These are phyloP conservation scores for Porogramme epimiltina DNA, from an alignment of 1,284 basidiomycete genomes.

Conservation along the genomic window DNA sequence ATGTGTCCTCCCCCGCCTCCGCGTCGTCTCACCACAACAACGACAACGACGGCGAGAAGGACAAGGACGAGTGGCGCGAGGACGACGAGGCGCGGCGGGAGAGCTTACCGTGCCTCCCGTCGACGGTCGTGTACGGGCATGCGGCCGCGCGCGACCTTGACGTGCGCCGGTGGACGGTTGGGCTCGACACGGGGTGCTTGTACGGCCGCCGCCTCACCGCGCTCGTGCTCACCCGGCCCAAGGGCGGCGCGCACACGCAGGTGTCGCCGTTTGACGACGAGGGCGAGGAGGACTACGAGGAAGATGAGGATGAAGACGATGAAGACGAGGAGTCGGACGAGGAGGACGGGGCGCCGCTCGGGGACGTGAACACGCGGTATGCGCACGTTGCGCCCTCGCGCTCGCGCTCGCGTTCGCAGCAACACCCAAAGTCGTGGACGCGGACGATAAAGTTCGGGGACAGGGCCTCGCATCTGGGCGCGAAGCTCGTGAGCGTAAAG, in stretches of 20 bases:
- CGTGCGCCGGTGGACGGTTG: conserved; percentile 77
- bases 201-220: conserved; percentile 57
- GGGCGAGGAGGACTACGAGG: conserved; percentile 29
- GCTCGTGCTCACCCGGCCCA: conserved; percentile 49
- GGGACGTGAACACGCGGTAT: conserved; percentile 12
- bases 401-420: conserved; percentile 6
- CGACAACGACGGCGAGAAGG: conserved; percentile 7
- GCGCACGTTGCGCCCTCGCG: conserved; percentile 14
- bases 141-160: conserved; percentile 77
- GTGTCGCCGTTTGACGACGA: conserved; percentile 8
- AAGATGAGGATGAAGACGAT: conserved; percentile 23
- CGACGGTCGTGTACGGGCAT: conserved; percentile 84
- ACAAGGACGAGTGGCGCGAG: conserved; percentile 10
- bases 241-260: neutral
- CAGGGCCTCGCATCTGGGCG: conserved; percentile 20
- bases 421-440: conserved; percentile 20
- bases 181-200: conserved; percentile 83
- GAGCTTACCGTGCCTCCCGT: conserved; percentile 66
- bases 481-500: conserved; percentile 28
- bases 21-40: conserved; percentile 1
- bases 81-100: conserved; percentile 16
- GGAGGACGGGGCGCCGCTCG: conserved; percentile 1
- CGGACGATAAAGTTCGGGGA: conserved; percentile 29
- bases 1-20: conserved; percentile 2
- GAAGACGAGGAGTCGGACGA: conserved; percentile 7